These are phyloP conservation scores for Krasilnikovozyma curviuscula DNA, from an alignment of 768 basidiomycete genomes.

Conservation along the genomic window DNA sequence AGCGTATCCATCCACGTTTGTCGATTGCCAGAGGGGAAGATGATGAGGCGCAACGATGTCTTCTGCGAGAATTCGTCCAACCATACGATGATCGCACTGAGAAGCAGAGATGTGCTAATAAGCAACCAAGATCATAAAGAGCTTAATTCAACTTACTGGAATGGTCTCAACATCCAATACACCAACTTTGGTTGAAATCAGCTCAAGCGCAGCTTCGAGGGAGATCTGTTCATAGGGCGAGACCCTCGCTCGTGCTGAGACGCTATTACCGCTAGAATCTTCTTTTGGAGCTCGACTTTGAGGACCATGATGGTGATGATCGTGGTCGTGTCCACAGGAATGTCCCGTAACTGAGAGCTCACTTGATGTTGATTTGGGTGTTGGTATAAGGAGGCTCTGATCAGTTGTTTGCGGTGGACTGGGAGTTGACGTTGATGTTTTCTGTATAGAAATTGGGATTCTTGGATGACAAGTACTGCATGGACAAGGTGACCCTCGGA, in stretches of 20 bases:
- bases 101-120: slow-evolving; percentile 5
- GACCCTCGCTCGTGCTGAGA: slow-evolving; percentile 47
- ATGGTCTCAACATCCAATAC: slow-evolving; percentile 30
- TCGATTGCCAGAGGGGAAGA: slow-evolving; percentile 46
- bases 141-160: slow-evolving; percentile 30
- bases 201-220: slow-evolving; percentile 42
- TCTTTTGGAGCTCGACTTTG: slow-evolving; percentile 31
- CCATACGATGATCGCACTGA: slow-evolving; percentile 34
- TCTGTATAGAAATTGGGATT: slow-evolving; percentile 9
- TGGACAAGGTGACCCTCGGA: background rate
- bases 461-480: slow-evolving; percentile 34
- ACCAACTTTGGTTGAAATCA: slow-evolving; percentile 36
- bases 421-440: slow-evolving; percentile 11
- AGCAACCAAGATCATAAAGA: background rate
- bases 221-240: slow-evolving; percentile 60
- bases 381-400: background rate
- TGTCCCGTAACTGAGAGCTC: no score
- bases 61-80: slow-evolving; percentile 54
- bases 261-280: slow-evolving; percentile 27
- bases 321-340: slow-evolving; percentile 14
- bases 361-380: background rate
- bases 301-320: slow-evolving; percentile 36
- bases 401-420: background rate
- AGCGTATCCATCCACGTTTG: slow-evolving; percentile 80
- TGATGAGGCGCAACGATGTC: slow-evolving; percentile 47